Evolutionary conservation across 2,329 filamentous ascomycete genomes (phyloP).

Genomic region (Sclerotinia trifoliorum): DNA sequence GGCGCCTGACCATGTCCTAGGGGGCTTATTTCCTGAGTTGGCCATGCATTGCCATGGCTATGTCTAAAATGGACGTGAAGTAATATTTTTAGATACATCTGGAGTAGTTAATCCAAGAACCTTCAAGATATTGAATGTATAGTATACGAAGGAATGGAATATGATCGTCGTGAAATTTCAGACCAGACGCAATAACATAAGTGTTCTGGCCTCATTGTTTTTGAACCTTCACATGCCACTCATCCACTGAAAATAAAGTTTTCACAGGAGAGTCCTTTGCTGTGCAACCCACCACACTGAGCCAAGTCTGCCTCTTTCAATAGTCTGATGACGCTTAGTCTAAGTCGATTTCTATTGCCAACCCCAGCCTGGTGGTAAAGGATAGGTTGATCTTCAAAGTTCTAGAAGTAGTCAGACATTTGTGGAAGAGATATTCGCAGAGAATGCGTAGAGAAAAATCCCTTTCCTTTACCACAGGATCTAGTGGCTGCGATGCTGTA

Average conservation of each 20-base stretch:
- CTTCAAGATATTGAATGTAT: background rate
- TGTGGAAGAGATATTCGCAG: background rate
- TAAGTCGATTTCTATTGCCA: background rate
- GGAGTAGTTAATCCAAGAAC: background rate
- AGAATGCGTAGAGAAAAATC: background rate
- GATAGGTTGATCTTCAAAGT: background rate
- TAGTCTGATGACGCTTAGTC: background rate
- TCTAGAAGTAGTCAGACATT: background rate
- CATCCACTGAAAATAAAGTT: background rate
- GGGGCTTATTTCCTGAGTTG: background rate
- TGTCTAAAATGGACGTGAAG: background rate
- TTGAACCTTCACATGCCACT: no score
- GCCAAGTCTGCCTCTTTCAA: no score
- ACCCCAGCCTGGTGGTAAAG: background rate
- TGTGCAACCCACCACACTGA: background rate
- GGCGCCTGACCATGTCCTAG: background rate
- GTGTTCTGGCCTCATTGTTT: background rate
- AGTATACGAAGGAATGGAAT: no score
- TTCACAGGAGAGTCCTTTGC: background rate
- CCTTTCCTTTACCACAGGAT: no score
- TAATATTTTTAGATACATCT: background rate
- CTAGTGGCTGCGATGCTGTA: no score
- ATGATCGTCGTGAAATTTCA: background rate
- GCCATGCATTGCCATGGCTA: background rate
- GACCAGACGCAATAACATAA: background rate